A percentile compares a stretch with the other conserved stretches of the same genome.
These are phyloP conservation scores for Gossypium thurberi DNA, from an alignment of 345 rosid genomes.

Conservation along the genomic window DNA sequence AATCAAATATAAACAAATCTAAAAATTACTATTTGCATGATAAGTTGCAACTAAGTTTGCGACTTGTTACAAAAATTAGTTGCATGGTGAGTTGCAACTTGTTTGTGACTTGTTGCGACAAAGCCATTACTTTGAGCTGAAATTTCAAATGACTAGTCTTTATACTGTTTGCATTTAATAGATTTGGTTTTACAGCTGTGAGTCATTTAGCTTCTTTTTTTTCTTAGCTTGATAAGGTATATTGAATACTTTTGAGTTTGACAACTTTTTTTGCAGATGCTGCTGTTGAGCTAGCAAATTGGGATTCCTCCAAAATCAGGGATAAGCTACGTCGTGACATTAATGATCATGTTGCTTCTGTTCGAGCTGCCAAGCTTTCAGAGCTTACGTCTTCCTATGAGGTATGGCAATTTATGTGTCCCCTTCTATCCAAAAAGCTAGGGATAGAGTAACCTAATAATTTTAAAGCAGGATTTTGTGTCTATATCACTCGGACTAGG, in stretches of 20 bases:
- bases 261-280: slow-evolving; percentile 47
- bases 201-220: not conserved
- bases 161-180: not conserved
- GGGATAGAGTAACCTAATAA: not conserved
- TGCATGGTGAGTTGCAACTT: no score
- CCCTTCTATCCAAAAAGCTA: not conserved
- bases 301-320: slow-evolving; percentile 75
- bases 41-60: no score
- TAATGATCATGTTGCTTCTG: slow-evolving; percentile 74
- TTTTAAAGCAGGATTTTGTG: not conserved
- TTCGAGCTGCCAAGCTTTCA: slow-evolving; percentile 71
- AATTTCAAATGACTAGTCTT: not conserved
- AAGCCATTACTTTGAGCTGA: not conserved
- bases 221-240: not conserved
- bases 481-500: not conserved
- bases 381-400: slow-evolving; percentile 70
- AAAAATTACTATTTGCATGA: no score
- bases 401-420: slow-evolving; percentile 36
- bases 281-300: slow-evolving; percentile 73
- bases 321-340: slow-evolving; percentile 85
- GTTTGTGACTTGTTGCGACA: no score
- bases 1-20: no score
- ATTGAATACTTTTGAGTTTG: not conserved
- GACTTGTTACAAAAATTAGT: no score
- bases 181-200: not conserved